A percentile compares a stretch with the other conserved stretches of the same genome.
Conservation (phyloP, 192 early-diverging fungal genomes). For the Podila minutissima region DNA sequence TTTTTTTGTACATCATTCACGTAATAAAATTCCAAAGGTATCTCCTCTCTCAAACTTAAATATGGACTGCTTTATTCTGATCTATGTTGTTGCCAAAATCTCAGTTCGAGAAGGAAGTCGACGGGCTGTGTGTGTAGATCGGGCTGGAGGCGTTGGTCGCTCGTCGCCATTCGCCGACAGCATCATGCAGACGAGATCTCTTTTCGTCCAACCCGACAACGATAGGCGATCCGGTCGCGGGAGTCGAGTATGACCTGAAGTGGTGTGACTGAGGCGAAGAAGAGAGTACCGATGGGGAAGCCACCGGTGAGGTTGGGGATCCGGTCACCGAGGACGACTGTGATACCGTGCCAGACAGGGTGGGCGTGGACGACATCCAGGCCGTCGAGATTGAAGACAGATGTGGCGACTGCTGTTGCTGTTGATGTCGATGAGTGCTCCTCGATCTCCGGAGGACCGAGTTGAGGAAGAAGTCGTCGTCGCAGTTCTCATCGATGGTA, state of each 20-base stretch:
- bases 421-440: background rate
- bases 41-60: too few relatives aligned
- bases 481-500: slow-evolving; percentile 47
- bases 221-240: background rate
- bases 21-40: too few relatives aligned
- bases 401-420: background rate
- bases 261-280: slow-evolving; percentile 3
- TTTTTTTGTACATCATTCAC: too few relatives aligned
- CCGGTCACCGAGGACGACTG: background rate
- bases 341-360: background rate
- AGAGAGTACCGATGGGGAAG: background rate
- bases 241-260: background rate
- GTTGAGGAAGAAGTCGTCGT: slow-evolving; percentile 49
- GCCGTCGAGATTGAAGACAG: background rate
- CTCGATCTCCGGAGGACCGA: slow-evolving; percentile 37
- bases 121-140: background rate
- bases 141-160: slow-evolving; percentile 8
- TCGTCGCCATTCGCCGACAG: slow-evolving; percentile 43
- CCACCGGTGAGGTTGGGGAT: background rate
- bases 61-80: too few relatives aligned
- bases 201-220: slow-evolving; percentile 30
- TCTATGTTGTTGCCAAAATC: background rate
- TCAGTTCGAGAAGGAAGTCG: background rate
- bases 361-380: background rate
- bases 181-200: slow-evolving; percentile 27